Base-by-base conservation (phyloP, 192 early-diverging fungal genomes). In the Coemansia sp. region DNA sequence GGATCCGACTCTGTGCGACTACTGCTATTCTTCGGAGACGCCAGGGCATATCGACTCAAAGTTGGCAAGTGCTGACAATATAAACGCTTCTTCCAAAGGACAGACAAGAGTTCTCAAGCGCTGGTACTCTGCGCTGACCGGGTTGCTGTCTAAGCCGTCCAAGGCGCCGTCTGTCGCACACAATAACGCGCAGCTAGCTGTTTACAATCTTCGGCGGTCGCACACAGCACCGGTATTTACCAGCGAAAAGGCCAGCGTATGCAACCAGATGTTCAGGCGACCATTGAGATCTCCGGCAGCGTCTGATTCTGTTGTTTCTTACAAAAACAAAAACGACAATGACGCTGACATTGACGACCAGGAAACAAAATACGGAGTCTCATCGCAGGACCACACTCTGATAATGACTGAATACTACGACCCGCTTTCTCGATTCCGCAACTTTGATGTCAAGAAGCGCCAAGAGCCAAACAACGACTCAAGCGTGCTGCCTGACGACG, bases 51-150 rank as follows among this genome's bases (percentile, higher is more conserved):
- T 16, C 10, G 42, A 45, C 12, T 45, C 42, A 16, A 45, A 45
- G 42, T 16, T 45, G 7, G 42, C 14, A 45, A 45, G 42, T 16
- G 42, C 12, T 16, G 42, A 45, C 3, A 3, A 16, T 16, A 8
- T 45, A 16, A 16, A 16, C 17, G 14, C 14, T 8, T 5, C 49
- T 66, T 2, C 51, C 40, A 10, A 16, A 22, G 2, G 42, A 20
- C 6, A 50, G 33, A 45, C 42, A 12, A 45, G 42, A 16, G 12
- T 12, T 3, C 42, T 45, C 17, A 45, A 45, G 3, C 67, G 71
- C 12, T 79, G 76, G 76, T 79, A 51, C 65, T 79, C 76, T 25
- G 59, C 71, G 0, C 17, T 79, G 0, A 29, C 71, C 18, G 58
- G 65, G 10, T 25, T 76, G 33, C 45, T 65, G 2, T 17, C 31